Evolutionary conservation across 1,139 yeast genomes (phyloP).

Genomic region (Yamadazyma dushanensis): DNA sequence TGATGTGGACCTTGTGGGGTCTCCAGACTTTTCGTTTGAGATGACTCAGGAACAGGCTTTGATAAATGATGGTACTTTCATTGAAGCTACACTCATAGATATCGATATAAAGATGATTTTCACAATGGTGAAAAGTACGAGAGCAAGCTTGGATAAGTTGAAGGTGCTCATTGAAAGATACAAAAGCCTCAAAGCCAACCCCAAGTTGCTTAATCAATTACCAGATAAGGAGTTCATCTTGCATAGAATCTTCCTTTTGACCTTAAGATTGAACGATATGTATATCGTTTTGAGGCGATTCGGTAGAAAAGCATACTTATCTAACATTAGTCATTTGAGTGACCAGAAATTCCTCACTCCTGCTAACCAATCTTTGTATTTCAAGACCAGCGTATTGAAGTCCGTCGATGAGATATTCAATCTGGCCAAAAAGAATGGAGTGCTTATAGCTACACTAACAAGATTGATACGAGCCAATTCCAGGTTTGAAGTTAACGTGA

Average conservation of each 20-base stretch:
- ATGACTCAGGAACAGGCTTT: conserved; percentile 17
- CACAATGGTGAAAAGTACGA: conserved; percentile 21
- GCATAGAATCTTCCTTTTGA: conserved; percentile 49
- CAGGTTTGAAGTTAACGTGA: conserved; percentile 32
- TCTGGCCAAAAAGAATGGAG: conserved; percentile 51
- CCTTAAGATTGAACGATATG: conserved; percentile 47
- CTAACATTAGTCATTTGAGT: conserved; percentile 39
- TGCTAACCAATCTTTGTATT: conserved; percentile 24
- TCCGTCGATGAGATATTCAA: conserved; percentile 46
- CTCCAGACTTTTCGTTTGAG: conserved; percentile 17
- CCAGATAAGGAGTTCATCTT: conserved; percentile 31
- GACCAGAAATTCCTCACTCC: conserved; percentile 38
- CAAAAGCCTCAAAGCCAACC: conserved; percentile 22
- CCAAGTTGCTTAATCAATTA: conserved; percentile 13
- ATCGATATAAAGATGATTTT: conserved; percentile 42
- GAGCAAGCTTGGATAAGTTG: conserved; percentile 24
- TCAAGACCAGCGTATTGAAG: conserved; percentile 29
- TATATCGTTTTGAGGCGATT: conserved; percentile 44
- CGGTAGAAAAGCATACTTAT: conserved; percentile 45
- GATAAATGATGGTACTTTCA: conserved; percentile 17
- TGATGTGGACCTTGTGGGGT: conserved; percentile 18
- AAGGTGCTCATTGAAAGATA: conserved; percentile 25
- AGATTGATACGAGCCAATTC: conserved; percentile 50
- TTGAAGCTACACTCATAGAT: conserved; percentile 40
- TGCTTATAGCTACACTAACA: conserved; percentile 50